Conservation (phyloP, 108 stramenopile species). For the Aureococcus anophagefferens region DNA sequence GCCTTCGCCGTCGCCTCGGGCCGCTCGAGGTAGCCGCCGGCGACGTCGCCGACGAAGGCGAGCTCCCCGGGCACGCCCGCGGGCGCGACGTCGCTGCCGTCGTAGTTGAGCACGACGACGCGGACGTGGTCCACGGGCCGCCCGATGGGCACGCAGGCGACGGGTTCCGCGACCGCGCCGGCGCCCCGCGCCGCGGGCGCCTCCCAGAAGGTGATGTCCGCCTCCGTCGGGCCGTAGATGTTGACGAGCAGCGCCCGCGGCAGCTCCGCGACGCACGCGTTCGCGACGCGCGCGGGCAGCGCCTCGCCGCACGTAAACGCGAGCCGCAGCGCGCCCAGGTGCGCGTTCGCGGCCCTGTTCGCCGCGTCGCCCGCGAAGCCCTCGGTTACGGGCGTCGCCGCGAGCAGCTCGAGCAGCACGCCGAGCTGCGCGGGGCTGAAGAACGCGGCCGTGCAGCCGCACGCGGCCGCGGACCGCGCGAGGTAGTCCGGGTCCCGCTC, state of each 20-base stretch:
- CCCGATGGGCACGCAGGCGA: not conserved
- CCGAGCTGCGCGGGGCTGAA: not conserved
- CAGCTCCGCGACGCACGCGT: not conserved
- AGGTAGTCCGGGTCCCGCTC: not conserved
- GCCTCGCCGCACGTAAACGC: not conserved
- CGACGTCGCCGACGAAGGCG: not conserved
- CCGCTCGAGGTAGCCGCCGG: not conserved
- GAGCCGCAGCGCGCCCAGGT: not conserved
- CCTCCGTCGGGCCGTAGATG: not conserved
- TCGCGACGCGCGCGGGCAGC: not conserved
- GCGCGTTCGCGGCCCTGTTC: not conserved
- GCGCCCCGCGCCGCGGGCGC: not conserved
- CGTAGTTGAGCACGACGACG: not conserved
- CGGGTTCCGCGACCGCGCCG: not conserved
- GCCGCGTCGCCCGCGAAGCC: too few relatives aligned
- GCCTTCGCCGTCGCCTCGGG: not conserved
- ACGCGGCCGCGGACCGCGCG: not conserved
- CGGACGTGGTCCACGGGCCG: not conserved
- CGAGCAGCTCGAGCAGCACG: not conserved
- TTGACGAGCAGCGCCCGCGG: not conserved
- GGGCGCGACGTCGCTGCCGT: not conserved
- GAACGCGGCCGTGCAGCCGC: not conserved
- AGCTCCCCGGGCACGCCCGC: not conserved
- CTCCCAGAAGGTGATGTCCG: not conserved
- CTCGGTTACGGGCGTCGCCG: too few relatives aligned